Evolutionary conservation across 345 rosid genomes (phyloP).

Genomic region (Pseudoturritis turrita): DNA sequence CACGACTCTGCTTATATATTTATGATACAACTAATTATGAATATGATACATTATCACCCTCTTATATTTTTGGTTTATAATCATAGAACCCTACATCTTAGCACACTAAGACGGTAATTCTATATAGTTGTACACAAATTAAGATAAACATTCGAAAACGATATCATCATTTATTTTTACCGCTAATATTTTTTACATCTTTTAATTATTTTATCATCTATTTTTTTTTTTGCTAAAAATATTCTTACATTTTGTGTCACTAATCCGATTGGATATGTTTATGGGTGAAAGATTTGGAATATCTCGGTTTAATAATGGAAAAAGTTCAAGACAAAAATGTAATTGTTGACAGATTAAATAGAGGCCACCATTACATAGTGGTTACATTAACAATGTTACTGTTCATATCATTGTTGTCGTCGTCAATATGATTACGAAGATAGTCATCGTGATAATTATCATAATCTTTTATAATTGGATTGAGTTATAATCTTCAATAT

Average conservation of each 20-base stretch:
- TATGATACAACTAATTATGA: background rate
- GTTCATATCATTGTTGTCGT: background rate
- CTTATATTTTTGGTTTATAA: background rate
- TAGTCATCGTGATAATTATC: constrained; percentile 1
- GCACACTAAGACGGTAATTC: background rate
- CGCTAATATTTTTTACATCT: too few relatives aligned
- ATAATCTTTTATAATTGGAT: background rate
- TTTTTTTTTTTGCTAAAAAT: too few relatives aligned
- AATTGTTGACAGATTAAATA: background rate
- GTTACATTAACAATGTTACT: background rate
- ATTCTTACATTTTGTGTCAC: too few relatives aligned
- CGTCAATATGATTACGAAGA: constrained; percentile 12
- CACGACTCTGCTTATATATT: background rate
- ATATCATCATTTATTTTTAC: too few relatives aligned
- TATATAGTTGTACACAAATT: background rate
- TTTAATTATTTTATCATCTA: too few relatives aligned
- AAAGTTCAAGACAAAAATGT: background rate
- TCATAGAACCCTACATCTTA: background rate
- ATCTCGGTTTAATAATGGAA: background rate
- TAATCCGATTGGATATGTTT: background rate
- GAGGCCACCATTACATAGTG: constrained; percentile 3
- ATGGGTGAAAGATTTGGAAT: background rate
- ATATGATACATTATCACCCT: background rate
- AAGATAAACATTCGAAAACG: background rate
- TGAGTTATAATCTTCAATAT: background rate